Base-by-base conservation (phyloP, 108 stramenopile species). In the Nitzschia sp. region DNA sequence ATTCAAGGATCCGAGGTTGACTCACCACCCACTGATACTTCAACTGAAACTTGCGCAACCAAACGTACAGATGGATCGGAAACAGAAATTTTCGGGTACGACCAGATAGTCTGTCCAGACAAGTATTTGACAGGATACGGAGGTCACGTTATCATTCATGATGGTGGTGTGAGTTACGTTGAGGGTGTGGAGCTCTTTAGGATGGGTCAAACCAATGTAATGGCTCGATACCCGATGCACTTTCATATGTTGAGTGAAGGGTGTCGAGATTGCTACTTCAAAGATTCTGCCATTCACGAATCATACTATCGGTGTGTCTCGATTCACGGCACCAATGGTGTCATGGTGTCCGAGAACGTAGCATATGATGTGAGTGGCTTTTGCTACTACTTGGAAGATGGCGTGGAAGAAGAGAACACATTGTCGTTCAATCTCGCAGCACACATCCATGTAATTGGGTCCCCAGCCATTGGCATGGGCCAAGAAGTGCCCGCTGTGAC, bases 121-220 rank as follows among this genome's bases (percentile, higher is more conserved):
- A 78, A 34, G 19, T 22, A 54, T n/a, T 40, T 72, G n/a, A 80
- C 79, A 17, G 81, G 79, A 9, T 82, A 67, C 61, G 84, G 84
- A 11, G 83, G 83, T 0, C 83, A 84, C 44, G 61, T 76, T 50
- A 80, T 83, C 39, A 41, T 71, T 21, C 54, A 29, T 15, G 40
- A 50, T 6, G 63, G 63, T 34, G 81, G 73, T 17, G 34, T 24
- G 7, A 76, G 59, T 7, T 63, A 48, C 39, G 69, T 85, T 12
- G 64, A 69, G 53, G 81, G 81, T 19, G 73, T 81, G 3, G 63
- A 81, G 48, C 56, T 81, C 0, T 75, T 57, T 25, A 48, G 80
- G 12, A 84, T 84, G 83, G 83, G 83, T 17, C 80, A 81, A 59
- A 84, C 83, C 3, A 84, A 84, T 42, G 63, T 79, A 5, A 63